Conservation (phyloP, 1,284 basidiomycete genomes). For the Cryptococcus depauperatus region DNA sequence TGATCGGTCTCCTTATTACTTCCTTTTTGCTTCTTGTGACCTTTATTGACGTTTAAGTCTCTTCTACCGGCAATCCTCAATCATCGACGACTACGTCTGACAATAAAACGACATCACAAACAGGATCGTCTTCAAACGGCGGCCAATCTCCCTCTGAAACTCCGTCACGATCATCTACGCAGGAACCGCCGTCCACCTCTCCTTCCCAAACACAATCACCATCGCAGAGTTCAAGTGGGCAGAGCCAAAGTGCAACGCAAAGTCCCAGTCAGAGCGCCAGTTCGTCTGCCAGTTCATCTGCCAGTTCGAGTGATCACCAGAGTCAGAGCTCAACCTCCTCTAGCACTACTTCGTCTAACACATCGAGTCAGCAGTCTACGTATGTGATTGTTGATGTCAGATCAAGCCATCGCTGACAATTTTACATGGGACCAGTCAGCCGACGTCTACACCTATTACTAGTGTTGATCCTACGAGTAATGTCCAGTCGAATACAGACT, state of each 20-base stretch:
- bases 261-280: not conserved
- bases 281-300: not conserved
- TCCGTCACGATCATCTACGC: slow-evolving; percentile 2
- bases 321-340: not conserved
- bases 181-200: not conserved
- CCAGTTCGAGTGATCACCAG: slow-evolving; percentile 3
- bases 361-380: not conserved
- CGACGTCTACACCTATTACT: not conserved
- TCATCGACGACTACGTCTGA: slow-evolving; percentile 1
- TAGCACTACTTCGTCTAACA: not conserved
- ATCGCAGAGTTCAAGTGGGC: not conserved
- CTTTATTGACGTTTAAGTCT: not conserved
- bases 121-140: not conserved
- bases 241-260: slow-evolving; percentile 2
- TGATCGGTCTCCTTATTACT: not conserved
- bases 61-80: slow-evolving; percentile 6
- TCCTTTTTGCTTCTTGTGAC: not conserved
- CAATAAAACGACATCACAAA: not conserved
- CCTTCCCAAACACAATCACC: not conserved
- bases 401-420: not conserved
- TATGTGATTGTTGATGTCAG: not conserved
- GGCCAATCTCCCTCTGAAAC: slow-evolving; percentile 1
- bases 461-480: not conserved
- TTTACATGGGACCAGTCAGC: not conserved
- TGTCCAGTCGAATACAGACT: not conserved